These are phyloP conservation scores for Leccinum olivaceopallidum DNA, from an alignment of 768 basidiomycete species.

Conservation along the genomic window DNA sequence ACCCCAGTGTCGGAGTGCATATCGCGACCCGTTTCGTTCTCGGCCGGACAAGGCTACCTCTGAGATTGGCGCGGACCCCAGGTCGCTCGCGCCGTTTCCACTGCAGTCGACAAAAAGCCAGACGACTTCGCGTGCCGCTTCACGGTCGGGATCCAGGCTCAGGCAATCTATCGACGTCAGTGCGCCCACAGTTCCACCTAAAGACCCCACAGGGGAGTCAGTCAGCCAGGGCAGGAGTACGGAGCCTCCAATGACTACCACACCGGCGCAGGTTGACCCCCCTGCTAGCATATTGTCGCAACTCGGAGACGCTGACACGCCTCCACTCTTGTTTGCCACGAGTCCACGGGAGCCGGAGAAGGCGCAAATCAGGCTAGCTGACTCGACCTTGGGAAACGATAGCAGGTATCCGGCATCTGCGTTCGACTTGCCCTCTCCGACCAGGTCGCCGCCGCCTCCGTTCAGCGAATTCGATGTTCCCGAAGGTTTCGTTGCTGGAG, in stretches of 20 bases:
- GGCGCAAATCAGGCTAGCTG: slow-evolving; percentile 1
- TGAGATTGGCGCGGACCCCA: slow-evolving; percentile 1
- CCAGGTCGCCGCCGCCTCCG: slow-evolving; percentile 27
- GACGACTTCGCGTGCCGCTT: slow-evolving; percentile 9
- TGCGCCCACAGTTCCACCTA: not conserved
- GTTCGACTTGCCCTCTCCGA: slow-evolving; percentile 11
- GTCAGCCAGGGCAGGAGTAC: not conserved
- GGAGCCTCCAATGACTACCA: slow-evolving; percentile 12
- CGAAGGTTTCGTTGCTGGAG: slow-evolving; percentile 6
- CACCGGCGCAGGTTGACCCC: slow-evolving; percentile 29
- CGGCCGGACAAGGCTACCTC: slow-evolving; percentile 18
- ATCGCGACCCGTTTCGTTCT: slow-evolving; percentile 17
- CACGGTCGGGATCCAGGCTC: slow-evolving; percentile 9
- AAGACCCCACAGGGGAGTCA: slow-evolving; percentile 2
- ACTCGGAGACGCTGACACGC: not conserved
- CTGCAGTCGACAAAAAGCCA: slow-evolving; percentile 4
- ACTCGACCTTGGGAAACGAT: not conserved
- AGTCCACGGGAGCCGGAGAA: not conserved
- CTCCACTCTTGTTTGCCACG: slow-evolving; percentile 9
- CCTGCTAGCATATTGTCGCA: slow-evolving; percentile 17
- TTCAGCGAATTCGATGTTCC: slow-evolving; percentile 23
- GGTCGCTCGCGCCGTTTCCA: slow-evolving; percentile 6
- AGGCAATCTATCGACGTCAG: not conserved
- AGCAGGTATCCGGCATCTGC: too few relatives aligned
- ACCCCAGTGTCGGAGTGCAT: slow-evolving; percentile 5